Conservation (phyloP, 768 basidiomycete genomes). For the Termitomyces sp. region DNA sequence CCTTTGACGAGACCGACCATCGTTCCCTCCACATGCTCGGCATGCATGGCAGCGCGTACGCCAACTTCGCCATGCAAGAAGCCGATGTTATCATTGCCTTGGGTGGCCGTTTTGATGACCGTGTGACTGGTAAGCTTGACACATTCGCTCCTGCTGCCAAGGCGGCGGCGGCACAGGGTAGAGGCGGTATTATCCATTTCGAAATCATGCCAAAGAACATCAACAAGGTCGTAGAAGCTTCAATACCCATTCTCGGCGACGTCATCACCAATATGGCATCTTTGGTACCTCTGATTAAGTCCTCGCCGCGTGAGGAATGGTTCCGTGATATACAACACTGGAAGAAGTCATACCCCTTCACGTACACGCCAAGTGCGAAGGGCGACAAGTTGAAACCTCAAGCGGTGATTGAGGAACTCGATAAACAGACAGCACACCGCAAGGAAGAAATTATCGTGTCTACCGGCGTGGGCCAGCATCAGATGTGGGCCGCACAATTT, state of each 20-base stretch:
- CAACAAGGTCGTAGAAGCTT: constrained; percentile 97
- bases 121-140: constrained; percentile 88
- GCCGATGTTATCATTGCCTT: constrained; percentile 98
- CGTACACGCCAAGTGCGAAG: constrained; percentile 59
- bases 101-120: constrained; percentile 95
- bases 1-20: constrained; percentile 87
- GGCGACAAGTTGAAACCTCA: constrained; percentile 89
- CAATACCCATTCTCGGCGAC: constrained; percentile 91
- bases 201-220: constrained; percentile 98
- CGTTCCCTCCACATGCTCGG: constrained; percentile 95
- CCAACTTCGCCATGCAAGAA: constrained; percentile 95
- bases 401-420: constrained; percentile 91
- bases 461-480: constrained; percentile 98
- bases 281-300: constrained; percentile 74
- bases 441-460: constrained; percentile 86
- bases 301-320: constrained; percentile 68
- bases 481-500: constrained; percentile 98
- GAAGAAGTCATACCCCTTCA: constrained; percentile 90
- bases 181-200: constrained; percentile 98
- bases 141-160: constrained; percentile 88
- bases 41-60: constrained; percentile 97
- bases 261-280: constrained; percentile 77
- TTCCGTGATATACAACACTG: constrained; percentile 75
- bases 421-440: constrained; percentile 66
- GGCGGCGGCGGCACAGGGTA: constrained; percentile 77